phyloP scores from a whole-genome alignment of 2,329 filamentous ascomycete genomes.

The Sporothrix curviconia region DNA sequence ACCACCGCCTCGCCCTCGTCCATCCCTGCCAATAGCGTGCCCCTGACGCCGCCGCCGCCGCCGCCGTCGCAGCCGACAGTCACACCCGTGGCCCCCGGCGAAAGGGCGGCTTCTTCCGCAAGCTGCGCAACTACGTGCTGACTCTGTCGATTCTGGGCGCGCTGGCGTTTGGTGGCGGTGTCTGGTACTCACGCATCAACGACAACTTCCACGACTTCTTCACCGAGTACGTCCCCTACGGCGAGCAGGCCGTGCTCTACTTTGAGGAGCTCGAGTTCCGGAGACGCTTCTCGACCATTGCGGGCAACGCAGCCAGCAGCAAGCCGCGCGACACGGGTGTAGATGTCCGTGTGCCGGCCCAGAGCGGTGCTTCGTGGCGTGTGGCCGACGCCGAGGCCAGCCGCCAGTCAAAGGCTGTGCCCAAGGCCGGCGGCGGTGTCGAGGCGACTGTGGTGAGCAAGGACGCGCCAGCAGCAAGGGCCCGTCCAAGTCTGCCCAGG shows the following conservation, averaged over 20 bases:
- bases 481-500: not conserved
- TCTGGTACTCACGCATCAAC: constrained; percentile 87
- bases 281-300: constrained; percentile 63
- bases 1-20: constrained; percentile 33
- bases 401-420: constrained; percentile 42
- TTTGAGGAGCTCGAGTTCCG: constrained; percentile 92
- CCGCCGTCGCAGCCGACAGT: constrained; percentile 32
- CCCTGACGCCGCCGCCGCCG: constrained; percentile 31
- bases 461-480: constrained; percentile 9
- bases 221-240: constrained; percentile 91
- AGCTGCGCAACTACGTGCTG: constrained; percentile 70
- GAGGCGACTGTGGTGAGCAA: not conserved
- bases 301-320: constrained; percentile 36
- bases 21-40: constrained; percentile 33
- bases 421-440: constrained; percentile 17
- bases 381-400: constrained; percentile 56
- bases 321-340: constrained; percentile 51
- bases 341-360: constrained; percentile 74
- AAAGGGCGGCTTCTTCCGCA: constrained; percentile 61
- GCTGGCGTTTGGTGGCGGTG: constrained; percentile 76
- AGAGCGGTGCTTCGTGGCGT: constrained; percentile 79
- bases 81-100: constrained; percentile 35
- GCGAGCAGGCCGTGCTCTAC: constrained; percentile 89
- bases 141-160: constrained; percentile 70
- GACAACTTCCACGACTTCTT: constrained; percentile 99